Base-by-base conservation (phyloP, 1,284 basidiomycete species). In the Irpex rosettiformis region DNA sequence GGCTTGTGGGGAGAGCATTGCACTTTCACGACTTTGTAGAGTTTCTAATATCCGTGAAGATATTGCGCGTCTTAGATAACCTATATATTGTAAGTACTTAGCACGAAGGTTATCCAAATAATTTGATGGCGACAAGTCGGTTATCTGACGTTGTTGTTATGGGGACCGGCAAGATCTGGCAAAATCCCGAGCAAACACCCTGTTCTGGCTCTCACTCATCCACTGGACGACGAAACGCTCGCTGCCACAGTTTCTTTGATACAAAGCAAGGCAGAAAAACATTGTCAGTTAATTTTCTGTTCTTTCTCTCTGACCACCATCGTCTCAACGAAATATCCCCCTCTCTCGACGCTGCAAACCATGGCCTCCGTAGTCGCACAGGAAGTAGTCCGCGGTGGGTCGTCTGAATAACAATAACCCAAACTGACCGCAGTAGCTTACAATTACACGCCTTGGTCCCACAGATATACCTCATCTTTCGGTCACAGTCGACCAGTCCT, bases 361-460 rank as follows among this genome's bases (percentile, higher is more conserved):
- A 66, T 66, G 65, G 63, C 65, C 21, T 66, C 61, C 37, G 62
- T 59, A 58, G 59, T 57, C 29, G 61, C 57, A n/a, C 61, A 62
- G 52, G 65, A 66, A 51, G 28, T 60, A 22, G 10, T 48, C 21
- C 27, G 55, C 62, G 65, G 65, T 63, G 45, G 16, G 57, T 33
- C 67, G 60, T 28, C 71, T 75, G 52, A 4, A 74, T 82, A 48
- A 78, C 77, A 11, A 71, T 82, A 58, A 71, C 75, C 78, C 63
- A 70, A 72, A 8, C 71, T 72, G 27, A 74, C 78, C 10, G 76
- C 79, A 30, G 73, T 79, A 0, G 81, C 82, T 16, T 82, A 84
- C 8, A 51, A 51, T 51, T 7, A 29, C 61, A 22, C 42, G 33
- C 28, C 30, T 59, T 30, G 43, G 43, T 33, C 42, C 18, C 60